Conservation (phyloP, 2,329 filamentous ascomycete genomes). For the Pseudopyricularia cyperi region DNA sequence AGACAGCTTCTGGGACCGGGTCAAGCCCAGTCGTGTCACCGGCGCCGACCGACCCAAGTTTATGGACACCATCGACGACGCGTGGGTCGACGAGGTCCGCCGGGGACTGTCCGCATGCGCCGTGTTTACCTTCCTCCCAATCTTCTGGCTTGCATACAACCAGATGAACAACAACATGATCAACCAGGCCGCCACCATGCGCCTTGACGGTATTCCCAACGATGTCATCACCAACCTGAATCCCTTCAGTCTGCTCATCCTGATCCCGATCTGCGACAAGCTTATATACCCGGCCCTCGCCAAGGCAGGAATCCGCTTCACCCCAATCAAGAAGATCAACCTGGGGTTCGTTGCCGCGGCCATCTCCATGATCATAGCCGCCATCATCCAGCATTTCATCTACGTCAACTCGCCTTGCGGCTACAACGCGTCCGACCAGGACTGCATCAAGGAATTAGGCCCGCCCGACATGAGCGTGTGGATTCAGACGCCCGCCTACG, state of each 20-base stretch:
- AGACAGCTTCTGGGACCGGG: slow-evolving; percentile 31
- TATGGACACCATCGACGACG: slow-evolving; percentile 38
- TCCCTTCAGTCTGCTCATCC: slow-evolving; percentile 59
- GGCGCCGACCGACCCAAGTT: slow-evolving; percentile 45
- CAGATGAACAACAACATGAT: slow-evolving; percentile 42
- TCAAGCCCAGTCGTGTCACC: slow-evolving; percentile 52
- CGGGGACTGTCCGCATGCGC: slow-evolving; percentile 55
- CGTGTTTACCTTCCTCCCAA: slow-evolving; percentile 57
- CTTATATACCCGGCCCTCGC: slow-evolving; percentile 56
- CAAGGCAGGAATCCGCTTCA: slow-evolving; percentile 51
- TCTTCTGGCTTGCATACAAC: slow-evolving; percentile 35
- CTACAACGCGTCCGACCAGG: slow-evolving; percentile 23
- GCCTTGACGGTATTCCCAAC: slow-evolving; percentile 59
- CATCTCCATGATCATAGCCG: slow-evolving; percentile 43
- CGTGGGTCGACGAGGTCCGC: slow-evolving; percentile 32
- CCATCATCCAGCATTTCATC: slow-evolving; percentile 44
- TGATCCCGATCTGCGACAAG: slow-evolving; percentile 58
- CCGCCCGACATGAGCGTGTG: slow-evolving; percentile 43
- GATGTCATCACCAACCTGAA: slow-evolving; percentile 65
- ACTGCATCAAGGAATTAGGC: slow-evolving; percentile 24
- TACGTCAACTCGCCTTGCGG: slow-evolving; percentile 51
- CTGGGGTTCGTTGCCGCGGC: slow-evolving; percentile 53
- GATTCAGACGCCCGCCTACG: slow-evolving; percentile 37
- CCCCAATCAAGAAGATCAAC: slow-evolving; percentile 64
- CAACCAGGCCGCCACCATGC: slow-evolving; percentile 52